phyloP scores from a whole-genome alignment of 257 asterid genomes.

The Osmanthus fragrans region DNA sequence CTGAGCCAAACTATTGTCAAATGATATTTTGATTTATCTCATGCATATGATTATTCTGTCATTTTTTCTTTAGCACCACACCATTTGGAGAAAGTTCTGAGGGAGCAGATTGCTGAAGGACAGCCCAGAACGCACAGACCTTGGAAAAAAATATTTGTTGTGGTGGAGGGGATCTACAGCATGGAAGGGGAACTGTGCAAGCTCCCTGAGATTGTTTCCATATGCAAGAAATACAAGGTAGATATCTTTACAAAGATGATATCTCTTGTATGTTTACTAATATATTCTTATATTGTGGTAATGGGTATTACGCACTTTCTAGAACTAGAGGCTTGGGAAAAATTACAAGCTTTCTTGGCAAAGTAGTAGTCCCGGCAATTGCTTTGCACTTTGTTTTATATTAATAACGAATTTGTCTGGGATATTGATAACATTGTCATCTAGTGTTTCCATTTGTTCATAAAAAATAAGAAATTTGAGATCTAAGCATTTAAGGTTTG shows the following conservation, averaged over 20 bases:
- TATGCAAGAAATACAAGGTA: conserved; percentile 99
- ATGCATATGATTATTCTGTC: conserved; percentile 17
- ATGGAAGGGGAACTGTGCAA: conserved; percentile 99
- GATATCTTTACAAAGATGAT: conserved; percentile 14
- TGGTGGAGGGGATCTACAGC: conserved; percentile 99
- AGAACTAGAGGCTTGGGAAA: background rate
- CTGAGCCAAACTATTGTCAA: conserved; percentile 6
- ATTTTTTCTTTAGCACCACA: conserved; percentile 66
- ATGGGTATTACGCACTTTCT: background rate
- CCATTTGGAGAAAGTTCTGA: conserved; percentile 86
- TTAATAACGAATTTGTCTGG: conserved; percentile 16
- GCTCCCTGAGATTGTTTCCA: conserved; percentile 92
- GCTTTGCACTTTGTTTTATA: conserved; percentile 4
- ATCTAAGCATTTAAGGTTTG: conserved; percentile 17
- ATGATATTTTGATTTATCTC: background rate
- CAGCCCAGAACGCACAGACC: conserved; percentile 98
- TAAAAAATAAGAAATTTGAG: background rate
- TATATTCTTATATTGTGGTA: conserved; percentile 6
- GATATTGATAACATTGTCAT: background rate
- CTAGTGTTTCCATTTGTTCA: background rate
- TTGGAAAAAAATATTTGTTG: conserved; percentile 92
- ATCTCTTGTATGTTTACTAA: conserved; percentile 19
- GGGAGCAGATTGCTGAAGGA: conserved; percentile 93
- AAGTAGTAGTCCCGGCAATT: conserved; percentile 6
- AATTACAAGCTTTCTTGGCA: conserved; percentile 6